Base-by-base conservation (phyloP, 495 filamentous ascomycete genomes). In the Lepidopterella palustris region DNA sequence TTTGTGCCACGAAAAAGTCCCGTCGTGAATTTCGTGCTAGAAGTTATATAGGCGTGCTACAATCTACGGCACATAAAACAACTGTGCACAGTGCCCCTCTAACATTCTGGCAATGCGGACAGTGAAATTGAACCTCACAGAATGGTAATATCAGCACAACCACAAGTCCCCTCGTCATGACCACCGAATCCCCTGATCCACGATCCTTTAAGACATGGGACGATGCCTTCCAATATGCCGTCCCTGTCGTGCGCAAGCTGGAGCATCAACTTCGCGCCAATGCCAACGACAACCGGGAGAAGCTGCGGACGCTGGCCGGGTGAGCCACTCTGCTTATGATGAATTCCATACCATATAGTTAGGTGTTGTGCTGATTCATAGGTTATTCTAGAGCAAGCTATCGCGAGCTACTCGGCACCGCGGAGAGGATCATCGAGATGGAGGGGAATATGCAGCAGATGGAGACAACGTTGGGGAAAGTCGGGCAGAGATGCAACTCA, bases 381-480 rank as follows among this genome's bases (percentile, higher is more conserved):
- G 15, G n/a, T 0, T 27, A 40, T 47, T 51, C n/a, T 40, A 87
- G 85, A n/a, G 88, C 82, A 57, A 87, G 89, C 70, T 98, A 98
- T 72, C 84, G 93, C 68, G 89, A 95, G 62, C 83, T 97, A 10
- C 84, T 98, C 20, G 88, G 88, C 48, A 97, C 95, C 0, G 93
- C 93, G 27, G 91, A 96, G 69, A 82, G 84, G 24, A 98, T 98
- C 66, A 84, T 97, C 26, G 79, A 83, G 50, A 97, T 98, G 92
- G 85, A 91, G 45, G 72, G 67, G 10, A 81, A 90, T 61, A 92
- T 93, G 73, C 80, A 86, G 51, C 68, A 79, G 15, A 86, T 90
- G 21, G 90, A 96, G 70, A 72, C 76, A 0, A 80, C 80, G 23
- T 73, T 97, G 55, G 80, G 80, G 18, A 80, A 82, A 48, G 83